These are phyloP conservation scores for Phoma sp. DNA, from an alignment of 2,329 filamentous ascomycete species.

Conservation along the genomic window DNA sequence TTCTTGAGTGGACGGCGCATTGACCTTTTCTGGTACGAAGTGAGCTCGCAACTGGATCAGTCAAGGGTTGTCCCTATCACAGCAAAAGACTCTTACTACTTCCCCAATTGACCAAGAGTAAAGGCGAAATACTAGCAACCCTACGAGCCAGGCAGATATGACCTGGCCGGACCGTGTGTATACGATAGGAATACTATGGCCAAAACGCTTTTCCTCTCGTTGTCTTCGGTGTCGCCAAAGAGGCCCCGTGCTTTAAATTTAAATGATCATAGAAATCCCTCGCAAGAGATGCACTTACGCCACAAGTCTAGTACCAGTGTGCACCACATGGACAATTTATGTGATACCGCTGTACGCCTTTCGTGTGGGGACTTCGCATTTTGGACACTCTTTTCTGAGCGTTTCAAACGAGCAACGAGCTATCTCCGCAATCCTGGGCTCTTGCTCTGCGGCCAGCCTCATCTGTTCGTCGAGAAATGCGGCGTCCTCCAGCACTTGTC, in stretches of 20 bases:
- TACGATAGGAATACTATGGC: too few relatives aligned
- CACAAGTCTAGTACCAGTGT: conserved; percentile 54
- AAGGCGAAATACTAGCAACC: too few relatives aligned
- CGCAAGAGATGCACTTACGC: conserved; percentile 27
- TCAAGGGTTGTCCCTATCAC: too few relatives aligned
- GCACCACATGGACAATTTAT: conserved; percentile 41
- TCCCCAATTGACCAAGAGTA: too few relatives aligned
- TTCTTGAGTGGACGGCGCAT: too few relatives aligned
- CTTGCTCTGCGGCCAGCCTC: background rate
- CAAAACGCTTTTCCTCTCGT: too few relatives aligned
- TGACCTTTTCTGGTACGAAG: too few relatives aligned
- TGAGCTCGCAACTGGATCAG: too few relatives aligned
- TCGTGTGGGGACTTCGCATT: conserved; percentile 45
- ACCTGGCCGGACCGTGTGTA: too few relatives aligned
- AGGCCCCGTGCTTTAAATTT: background rate
- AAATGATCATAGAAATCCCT: conserved; percentile 50
- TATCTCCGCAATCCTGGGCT: background rate
- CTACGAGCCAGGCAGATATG: too few relatives aligned
- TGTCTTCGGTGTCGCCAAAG: background rate
- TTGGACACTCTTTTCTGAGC: conserved; percentile 46
- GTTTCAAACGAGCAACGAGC: conserved; percentile 28
- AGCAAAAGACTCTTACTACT: too few relatives aligned
- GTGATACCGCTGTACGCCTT: conserved; percentile 50
- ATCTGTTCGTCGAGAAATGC: background rate
- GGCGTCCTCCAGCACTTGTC: background rate